These are phyloP conservation scores for Creolimax fragrantissima DNA, from an alignment of 78 protist species.

Conservation along the genomic window DNA sequence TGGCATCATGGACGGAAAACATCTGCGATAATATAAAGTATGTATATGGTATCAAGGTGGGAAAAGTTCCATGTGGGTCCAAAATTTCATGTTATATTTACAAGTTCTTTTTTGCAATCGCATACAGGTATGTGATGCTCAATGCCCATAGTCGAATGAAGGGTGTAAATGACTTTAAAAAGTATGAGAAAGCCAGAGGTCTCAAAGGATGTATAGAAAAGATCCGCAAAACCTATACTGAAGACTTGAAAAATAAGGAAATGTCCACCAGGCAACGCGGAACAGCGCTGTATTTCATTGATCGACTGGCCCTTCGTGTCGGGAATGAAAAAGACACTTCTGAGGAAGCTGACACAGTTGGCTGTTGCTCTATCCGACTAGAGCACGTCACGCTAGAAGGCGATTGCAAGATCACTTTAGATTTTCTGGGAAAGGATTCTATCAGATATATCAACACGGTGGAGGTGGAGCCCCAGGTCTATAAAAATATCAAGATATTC, in stretches of 20 bases:
- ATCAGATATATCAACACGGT: conserved; percentile 77
- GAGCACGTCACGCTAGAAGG: conserved; percentile 76
- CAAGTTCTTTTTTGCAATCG: too few relatives aligned
- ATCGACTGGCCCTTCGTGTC: conserved; percentile 90
- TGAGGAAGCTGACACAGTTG: conserved; percentile 97
- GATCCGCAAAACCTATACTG: conserved; percentile 56
- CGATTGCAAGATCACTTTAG: neutral
- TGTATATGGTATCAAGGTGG: too few relatives aligned
- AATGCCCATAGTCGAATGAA: conserved; percentile 59
- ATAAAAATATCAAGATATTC: conserved; percentile 25
- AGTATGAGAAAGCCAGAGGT: conserved; percentile 87
- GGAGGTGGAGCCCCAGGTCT: conserved; percentile 43
- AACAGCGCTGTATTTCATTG: conserved; percentile 85
- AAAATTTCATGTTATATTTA: too few relatives aligned
- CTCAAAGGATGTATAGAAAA: conserved; percentile 63
- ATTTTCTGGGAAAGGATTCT: conserved; percentile 77
- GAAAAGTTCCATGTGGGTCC: too few relatives aligned
- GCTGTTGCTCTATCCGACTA: conserved; percentile 90
- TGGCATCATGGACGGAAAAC: conserved; percentile 90
- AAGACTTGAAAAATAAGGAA: neutral
- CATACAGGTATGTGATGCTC: conserved; percentile 73
- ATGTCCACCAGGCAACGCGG: conserved; percentile 58
- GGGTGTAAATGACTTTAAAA: conserved; percentile 80
- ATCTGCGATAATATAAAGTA: conserved; percentile 66
- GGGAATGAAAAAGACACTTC: conserved; percentile 91